Percentiles rank a stretch among this genome's conserved stretches.
Evolutionary conservation across 2,329 filamentous ascomycete species (phyloP).

Genomic region (Teratosphaeria nubilosa): DNA sequence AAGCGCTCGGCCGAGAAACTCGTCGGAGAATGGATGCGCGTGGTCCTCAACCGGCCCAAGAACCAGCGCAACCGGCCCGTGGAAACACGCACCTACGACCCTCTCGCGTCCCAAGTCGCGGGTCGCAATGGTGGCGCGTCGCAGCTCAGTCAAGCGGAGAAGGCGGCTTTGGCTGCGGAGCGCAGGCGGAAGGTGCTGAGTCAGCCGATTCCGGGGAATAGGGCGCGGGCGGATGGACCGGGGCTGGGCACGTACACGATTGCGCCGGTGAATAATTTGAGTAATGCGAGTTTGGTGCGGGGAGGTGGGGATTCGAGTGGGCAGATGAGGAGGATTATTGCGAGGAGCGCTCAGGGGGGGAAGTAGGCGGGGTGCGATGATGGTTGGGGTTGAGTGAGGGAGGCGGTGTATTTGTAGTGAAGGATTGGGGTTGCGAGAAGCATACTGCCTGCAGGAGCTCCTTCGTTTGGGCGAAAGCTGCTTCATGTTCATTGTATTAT

Average conservation of each 20-base stretch:
- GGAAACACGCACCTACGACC: constrained; percentile 50
- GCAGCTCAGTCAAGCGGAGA: constrained; percentile 24
- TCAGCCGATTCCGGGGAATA: constrained; percentile 43
- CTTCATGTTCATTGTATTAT: too few species aligned
- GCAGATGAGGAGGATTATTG: neutral
- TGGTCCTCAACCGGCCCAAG: constrained; percentile 75
- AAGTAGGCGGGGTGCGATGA: neutral
- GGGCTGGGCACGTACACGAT: constrained; percentile 53
- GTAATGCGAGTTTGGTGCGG: constrained; percentile 15
- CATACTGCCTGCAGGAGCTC: too few species aligned
- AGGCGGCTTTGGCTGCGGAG: constrained; percentile 35
- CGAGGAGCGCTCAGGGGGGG: neutral
- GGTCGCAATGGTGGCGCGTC: constrained; percentile 12
- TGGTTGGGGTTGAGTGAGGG: too few species aligned
- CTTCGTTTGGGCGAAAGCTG: too few species aligned
- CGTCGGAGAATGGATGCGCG: constrained; percentile 90
- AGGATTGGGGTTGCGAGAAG: too few species aligned
- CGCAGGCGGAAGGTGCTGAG: constrained; percentile 44
- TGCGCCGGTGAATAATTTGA: constrained; percentile 47
- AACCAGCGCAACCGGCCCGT: constrained; percentile 79
- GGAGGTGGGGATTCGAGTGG: neutral
- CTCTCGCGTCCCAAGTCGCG: constrained; percentile 25
- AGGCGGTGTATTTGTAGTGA: too few species aligned
- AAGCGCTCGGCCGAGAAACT: constrained; percentile 88
- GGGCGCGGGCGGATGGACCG: constrained; percentile 47